Conservation (phyloP, 1,284 basidiomycete species). For the Melampsora larici-populina region DNA sequence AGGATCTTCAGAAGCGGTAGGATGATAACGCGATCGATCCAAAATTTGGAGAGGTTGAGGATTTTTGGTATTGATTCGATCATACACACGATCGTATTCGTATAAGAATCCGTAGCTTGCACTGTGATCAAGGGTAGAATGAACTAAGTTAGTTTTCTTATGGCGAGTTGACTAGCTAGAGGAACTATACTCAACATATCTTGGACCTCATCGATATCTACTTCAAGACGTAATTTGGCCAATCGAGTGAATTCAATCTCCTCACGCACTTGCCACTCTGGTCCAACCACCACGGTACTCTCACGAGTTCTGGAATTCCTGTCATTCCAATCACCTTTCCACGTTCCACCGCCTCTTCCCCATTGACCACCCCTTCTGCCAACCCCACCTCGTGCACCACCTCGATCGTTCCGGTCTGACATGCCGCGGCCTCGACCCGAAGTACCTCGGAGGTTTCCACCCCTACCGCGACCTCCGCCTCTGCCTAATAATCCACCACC, state of each 20-base stretch:
- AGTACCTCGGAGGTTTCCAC: conserved; percentile 49
- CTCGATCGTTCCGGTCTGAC: conserved; percentile 47
- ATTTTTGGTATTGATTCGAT: conserved; percentile 89
- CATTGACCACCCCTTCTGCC: conserved; percentile 55
- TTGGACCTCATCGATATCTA: conserved; percentile 66
- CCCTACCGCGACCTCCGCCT: conserved; percentile 53
- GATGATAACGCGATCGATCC: conserved; percentile 95
- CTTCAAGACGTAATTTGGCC: conserved; percentile 83
- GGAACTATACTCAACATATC: conserved; percentile 70
- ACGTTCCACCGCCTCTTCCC: conserved; percentile 59
- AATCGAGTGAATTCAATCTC: conserved; percentile 96
- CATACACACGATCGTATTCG: conserved; percentile 91
- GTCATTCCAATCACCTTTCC: conserved; percentile 79
- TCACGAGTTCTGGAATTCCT: conserved; percentile 95
- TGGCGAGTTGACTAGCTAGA: too few relatives aligned
- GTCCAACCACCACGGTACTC: conserved; percentile 86
- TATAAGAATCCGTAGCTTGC: conserved; percentile 84
- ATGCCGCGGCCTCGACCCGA: conserved; percentile 50
- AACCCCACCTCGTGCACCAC: conserved; percentile 50
- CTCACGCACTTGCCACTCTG: conserved; percentile 89
- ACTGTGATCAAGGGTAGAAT: conserved; percentile 56
- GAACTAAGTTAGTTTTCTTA: neutral
- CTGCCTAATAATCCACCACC: neutral
- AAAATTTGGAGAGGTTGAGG: conserved; percentile 84
- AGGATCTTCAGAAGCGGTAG: conserved; percentile 95